These are phyloP conservation scores for Ormosia semicastrata DNA, from an alignment of 306 rosid species.

Conservation along the genomic window DNA sequence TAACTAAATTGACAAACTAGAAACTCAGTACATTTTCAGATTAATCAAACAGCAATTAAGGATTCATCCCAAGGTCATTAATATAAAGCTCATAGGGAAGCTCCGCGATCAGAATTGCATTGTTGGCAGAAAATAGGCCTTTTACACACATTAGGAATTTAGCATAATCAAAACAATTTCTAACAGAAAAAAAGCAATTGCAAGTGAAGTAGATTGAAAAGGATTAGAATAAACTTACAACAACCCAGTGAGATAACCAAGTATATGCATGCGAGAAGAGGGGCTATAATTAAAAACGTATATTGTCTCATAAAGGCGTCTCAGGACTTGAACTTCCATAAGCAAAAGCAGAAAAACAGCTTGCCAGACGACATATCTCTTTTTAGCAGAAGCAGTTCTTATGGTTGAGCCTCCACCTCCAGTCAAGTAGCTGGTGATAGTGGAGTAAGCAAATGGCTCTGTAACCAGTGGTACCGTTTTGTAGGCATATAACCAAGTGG, in stretches of 20 bases:
- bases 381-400: slow-evolving; percentile 31
- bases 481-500: slow-evolving; percentile 74
- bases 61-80: neutral
- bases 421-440: slow-evolving; percentile 56
- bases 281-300: slow-evolving; percentile 74
- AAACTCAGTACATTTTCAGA: neutral
- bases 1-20: neutral
- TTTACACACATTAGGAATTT: neutral
- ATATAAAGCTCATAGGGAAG: neutral
- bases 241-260: slow-evolving; percentile 81
- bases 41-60: neutral
- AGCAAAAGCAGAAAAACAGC: slow-evolving; percentile 74
- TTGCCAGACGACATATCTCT: slow-evolving; percentile 53
- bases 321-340: slow-evolving; percentile 75
- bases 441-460: slow-evolving; percentile 50
- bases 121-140: neutral
- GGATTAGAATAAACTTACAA: slow-evolving; percentile 58
- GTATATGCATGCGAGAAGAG: slow-evolving; percentile 78
- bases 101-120: neutral
- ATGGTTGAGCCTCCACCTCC: slow-evolving; percentile 74
- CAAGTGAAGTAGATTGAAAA: slow-evolving; percentile 15
- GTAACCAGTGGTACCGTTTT: slow-evolving; percentile 44
- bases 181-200: neutral
- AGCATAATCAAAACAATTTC: neutral
- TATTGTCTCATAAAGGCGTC: slow-evolving; percentile 70